A percentile compares a stretch with the other conserved stretches of the same genome.
Conservation (phyloP, 1,284 basidiomycete genomes). For the Cutaneotrichosporon sp. region DNA sequence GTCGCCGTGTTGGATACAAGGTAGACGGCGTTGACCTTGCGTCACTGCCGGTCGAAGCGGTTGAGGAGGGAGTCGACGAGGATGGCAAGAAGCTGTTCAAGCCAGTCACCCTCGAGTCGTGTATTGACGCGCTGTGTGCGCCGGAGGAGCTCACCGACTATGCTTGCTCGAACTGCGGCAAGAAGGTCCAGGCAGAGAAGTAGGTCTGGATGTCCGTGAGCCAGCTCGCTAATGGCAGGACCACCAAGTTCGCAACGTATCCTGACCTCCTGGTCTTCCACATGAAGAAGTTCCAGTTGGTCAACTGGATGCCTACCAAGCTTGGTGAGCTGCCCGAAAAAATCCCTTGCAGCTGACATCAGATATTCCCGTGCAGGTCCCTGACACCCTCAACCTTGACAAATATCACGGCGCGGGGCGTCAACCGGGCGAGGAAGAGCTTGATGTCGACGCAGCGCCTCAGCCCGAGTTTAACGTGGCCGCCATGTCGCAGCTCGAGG, state of each 20-base stretch:
- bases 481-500: slow-evolving; percentile 68
- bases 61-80: slow-evolving; percentile 54
- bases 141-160: slow-evolving; percentile 67
- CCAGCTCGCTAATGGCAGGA: slow-evolving; percentile 47
- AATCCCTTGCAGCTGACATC: background rate
- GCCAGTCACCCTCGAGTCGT: slow-evolving; percentile 63
- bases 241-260: slow-evolving; percentile 76
- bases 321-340: slow-evolving; percentile 60
- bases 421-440: slow-evolving; percentile 65
- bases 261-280: slow-evolving; percentile 85
- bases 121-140: slow-evolving; percentile 63
- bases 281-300: slow-evolving; percentile 89
- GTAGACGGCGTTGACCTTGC: slow-evolving; percentile 72
- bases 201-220: slow-evolving; percentile 42
- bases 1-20: slow-evolving; percentile 82
- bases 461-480: slow-evolving; percentile 58
- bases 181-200: slow-evolving; percentile 63
- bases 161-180: slow-evolving; percentile 58
- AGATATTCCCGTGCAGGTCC: slow-evolving; percentile 82
- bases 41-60: slow-evolving; percentile 72
- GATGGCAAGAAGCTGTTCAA: slow-evolving; percentile 64
- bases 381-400: slow-evolving; percentile 63
- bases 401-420: slow-evolving; percentile 67
- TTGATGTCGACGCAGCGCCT: slow-evolving; percentile 58
- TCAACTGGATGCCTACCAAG: slow-evolving; percentile 96